Conservation (phyloP, 1,139 yeast genomes). For the Geotrichum aggregatum region DNA sequence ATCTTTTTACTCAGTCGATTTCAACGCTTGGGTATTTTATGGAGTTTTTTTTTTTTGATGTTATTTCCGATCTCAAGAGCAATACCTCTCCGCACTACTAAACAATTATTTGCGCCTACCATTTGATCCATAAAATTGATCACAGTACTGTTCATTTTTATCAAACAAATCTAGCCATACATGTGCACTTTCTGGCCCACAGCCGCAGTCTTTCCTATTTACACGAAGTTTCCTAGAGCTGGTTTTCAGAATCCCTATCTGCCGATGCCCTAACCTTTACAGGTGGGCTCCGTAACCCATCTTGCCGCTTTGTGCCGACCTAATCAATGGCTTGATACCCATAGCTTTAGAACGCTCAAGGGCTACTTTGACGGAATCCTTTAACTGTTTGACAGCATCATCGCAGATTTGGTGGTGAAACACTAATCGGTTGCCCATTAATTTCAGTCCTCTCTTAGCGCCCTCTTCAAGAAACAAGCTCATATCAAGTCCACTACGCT, state of each 20-base stretch:
- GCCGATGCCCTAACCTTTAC: constrained; percentile 1
- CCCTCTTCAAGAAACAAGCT: constrained; percentile 54
- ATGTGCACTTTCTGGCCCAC: too few relatives aligned
- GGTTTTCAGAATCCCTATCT: too few relatives aligned
- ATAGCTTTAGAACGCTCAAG: constrained; percentile 43
- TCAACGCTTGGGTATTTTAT: too few relatives aligned
- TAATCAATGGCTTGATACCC: constrained; percentile 13
- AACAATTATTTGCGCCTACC: too few relatives aligned
- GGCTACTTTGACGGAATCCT: constrained; percentile 57
- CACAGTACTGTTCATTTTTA: too few relatives aligned
- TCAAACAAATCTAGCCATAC: too few relatives aligned
- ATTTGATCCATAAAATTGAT: too few relatives aligned
- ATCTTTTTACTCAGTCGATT: too few relatives aligned
- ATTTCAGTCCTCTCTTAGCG: constrained; percentile 56
- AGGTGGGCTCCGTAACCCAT: constrained; percentile 12
- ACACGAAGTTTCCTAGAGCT: background rate
- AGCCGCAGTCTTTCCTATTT: too few relatives aligned
- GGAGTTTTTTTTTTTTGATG: too few relatives aligned
- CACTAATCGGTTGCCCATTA: constrained; percentile 70
- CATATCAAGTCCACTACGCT: constrained; percentile 56
- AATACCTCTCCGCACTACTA: too few relatives aligned
- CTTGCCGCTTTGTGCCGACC: constrained; percentile 4
- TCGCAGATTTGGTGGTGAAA: constrained; percentile 77
- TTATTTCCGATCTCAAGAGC: too few relatives aligned
- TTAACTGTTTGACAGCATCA: constrained; percentile 62